These are phyloP conservation scores for Lipomyces spencermartinsiae DNA, from an alignment of 805 yeast genomes.

Conservation along the genomic window DNA sequence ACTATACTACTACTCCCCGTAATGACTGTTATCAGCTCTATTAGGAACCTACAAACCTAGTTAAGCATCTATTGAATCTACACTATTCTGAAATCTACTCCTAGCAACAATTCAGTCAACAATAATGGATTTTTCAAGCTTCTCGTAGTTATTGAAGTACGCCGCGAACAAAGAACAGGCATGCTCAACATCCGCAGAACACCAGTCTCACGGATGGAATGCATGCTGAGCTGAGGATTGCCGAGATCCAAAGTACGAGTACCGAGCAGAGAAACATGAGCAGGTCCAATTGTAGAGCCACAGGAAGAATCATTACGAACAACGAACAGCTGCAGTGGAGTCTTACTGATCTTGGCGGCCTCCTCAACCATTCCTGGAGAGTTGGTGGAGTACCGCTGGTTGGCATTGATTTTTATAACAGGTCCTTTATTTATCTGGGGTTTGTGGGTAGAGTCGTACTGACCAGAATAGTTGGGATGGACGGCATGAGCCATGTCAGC, in stretches of 20 bases:
- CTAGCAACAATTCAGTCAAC: slow-evolving; percentile 18
- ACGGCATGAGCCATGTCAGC: slow-evolving; percentile 98
- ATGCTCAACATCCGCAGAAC: slow-evolving; percentile 73
- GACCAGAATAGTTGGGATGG: slow-evolving; percentile 84
- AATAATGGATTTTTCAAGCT: slow-evolving; percentile 43
- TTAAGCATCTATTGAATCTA: neutral
- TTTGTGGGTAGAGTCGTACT: slow-evolving; percentile 77
- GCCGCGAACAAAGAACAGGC: slow-evolving; percentile 72
- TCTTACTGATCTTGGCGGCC: slow-evolving; percentile 67
- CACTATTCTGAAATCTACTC: neutral
- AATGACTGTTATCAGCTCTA: neutral
- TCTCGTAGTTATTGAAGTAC: slow-evolving; percentile 69
- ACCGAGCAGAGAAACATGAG: slow-evolving; percentile 71
- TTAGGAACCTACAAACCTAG: neutral
- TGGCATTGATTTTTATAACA: slow-evolving; percentile 90
- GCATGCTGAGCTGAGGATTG: slow-evolving; percentile 84
- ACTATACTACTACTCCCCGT: neutral
- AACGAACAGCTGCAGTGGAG: slow-evolving; percentile 93
- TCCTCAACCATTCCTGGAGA: slow-evolving; percentile 83
- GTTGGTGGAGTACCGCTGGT: slow-evolving; percentile 94
- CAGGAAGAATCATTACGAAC: slow-evolving; percentile 92
- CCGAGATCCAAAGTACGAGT: slow-evolving; percentile 65
- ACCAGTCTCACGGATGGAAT: slow-evolving; percentile 79
- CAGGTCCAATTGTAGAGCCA: slow-evolving; percentile 97
- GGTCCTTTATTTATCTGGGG: slow-evolving; percentile 90